Evolutionary conservation across 2,329 filamentous ascomycete genomes (phyloP).

Genomic region (Clonostachys sp.): DNA sequence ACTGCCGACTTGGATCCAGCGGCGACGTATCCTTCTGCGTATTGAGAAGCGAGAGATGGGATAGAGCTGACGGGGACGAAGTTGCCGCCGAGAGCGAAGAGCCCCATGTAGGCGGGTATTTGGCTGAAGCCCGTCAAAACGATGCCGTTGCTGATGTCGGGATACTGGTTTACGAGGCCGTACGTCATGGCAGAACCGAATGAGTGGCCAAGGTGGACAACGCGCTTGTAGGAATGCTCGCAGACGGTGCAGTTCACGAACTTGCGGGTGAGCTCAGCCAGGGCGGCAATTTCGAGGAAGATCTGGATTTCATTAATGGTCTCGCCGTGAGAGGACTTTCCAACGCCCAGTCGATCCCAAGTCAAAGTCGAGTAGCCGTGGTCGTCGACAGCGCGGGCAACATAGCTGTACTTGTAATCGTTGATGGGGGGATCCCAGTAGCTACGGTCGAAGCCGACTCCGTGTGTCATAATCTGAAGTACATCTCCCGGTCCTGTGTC

Average conservation of each 20-base stretch:
- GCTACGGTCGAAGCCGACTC: conserved; percentile 33
- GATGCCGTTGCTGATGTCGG: conserved; percentile 50
- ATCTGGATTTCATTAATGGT: conserved; percentile 56
- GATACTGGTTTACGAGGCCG: conserved; percentile 45
- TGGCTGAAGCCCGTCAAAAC: conserved; percentile 57
- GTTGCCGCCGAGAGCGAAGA: conserved; percentile 39
- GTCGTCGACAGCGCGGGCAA: conserved; percentile 45
- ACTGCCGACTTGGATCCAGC: conserved; percentile 37
- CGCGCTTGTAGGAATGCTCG: conserved; percentile 19
- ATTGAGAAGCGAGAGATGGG: conserved; percentile 14
- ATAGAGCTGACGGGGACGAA: conserved; percentile 35
- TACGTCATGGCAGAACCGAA: conserved; percentile 58
- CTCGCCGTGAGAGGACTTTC: conserved; percentile 52
- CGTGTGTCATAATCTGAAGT: conserved; percentile 35
- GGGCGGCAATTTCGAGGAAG: conserved; percentile 51
- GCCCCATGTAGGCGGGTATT: conserved; percentile 34
- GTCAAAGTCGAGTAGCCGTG: conserved; percentile 55
- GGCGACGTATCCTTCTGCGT: conserved; percentile 48
- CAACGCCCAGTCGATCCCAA: conserved; percentile 60
- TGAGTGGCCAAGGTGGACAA: conserved; percentile 59
- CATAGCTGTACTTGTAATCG: conserved; percentile 59
- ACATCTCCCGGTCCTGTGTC: conserved; percentile 29
- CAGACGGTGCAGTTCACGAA: conserved; percentile 38
- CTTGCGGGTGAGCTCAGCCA: conserved; percentile 45
- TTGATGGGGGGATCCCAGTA: conserved; percentile 60